Percentiles rank a stretch among this genome's conserved stretches.
Evolutionary conservation across 331 rosid species (phyloP).

Genomic region (Quercus phellos): DNA sequence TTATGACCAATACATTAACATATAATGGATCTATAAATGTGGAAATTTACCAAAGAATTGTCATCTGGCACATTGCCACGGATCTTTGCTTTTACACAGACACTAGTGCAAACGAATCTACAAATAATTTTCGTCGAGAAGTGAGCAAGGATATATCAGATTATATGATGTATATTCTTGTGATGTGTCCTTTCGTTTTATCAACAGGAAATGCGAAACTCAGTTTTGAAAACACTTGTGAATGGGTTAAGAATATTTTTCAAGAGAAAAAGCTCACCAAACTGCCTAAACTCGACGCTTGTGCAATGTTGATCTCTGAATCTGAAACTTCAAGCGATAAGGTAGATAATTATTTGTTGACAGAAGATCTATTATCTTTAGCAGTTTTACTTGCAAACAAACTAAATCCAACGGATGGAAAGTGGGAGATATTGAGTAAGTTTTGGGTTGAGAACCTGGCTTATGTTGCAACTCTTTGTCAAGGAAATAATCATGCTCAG

Average conservation of each 20-base stretch:
- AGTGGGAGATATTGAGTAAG: neutral
- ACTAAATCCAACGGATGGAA: neutral
- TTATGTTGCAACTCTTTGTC: neutral
- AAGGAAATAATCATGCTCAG: neutral
- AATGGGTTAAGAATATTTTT: neutral
- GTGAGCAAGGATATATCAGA: conserved; percentile 1
- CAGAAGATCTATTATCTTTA: neutral
- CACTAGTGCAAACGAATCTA: neutral
- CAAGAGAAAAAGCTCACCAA: too few relatives aligned
- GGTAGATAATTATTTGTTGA: too few relatives aligned
- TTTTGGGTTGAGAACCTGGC: neutral
- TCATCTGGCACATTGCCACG: conserved; percentile 3
- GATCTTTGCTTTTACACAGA: neutral
- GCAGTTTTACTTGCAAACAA: neutral
- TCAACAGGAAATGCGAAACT: neutral
- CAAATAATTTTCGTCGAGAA: too few relatives aligned
- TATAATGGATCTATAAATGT: too few relatives aligned
- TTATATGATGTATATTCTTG: conserved; percentile 7
- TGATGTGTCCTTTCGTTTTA: neutral
- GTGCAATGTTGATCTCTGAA: too few relatives aligned
- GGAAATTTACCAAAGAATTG: neutral
- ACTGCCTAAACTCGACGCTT: too few relatives aligned
- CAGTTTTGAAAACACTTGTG: neutral
- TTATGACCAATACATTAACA: neutral
- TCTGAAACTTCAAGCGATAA: neutral